Percentiles rank a stretch among this genome's conserved stretches.
Evolutionary conservation across 2,329 filamentous ascomycete genomes (phyloP).

Genomic region (Alternaria sp.): DNA sequence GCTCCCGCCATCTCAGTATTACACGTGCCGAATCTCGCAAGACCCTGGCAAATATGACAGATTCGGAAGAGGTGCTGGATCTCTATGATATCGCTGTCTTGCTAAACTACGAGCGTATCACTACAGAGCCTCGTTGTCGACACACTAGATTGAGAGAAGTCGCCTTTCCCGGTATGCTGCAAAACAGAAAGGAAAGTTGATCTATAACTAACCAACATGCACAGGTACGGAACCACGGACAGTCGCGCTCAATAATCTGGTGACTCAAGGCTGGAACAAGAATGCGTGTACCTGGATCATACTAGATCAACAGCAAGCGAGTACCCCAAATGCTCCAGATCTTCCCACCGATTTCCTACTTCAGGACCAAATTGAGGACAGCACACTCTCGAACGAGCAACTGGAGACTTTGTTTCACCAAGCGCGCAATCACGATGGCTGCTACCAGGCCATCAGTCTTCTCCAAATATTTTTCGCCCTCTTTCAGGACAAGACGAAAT

Average conservation of each 20-base stretch:
- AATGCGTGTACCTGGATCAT: conserved; percentile 7
- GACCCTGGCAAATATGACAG: not conserved
- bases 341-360: not conserved
- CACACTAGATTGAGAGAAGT: conserved; percentile 8
- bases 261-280: conserved; percentile 1
- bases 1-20: not conserved
- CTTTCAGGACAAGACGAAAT: not conserved
- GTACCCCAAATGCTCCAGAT: not conserved
- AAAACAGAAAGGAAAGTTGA: not conserved
- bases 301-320: conserved; percentile 1
- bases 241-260: not conserved
- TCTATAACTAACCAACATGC: not conserved
- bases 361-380: not conserved
- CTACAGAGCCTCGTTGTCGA: not conserved
- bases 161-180: not conserved
- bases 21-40: not conserved
- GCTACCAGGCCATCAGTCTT: not conserved
- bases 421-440: conserved; percentile 7
- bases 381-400: conserved; percentile 1
- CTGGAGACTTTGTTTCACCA: conserved; percentile 10
- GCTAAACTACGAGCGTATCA: conserved; percentile 3
- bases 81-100: conserved; percentile 5
- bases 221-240: not conserved
- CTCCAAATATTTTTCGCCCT: conserved; percentile 5
- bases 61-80: conserved; percentile 1